Conservation (phyloP, 441 rosid genomes). For the Melastoma candidum region DNA sequence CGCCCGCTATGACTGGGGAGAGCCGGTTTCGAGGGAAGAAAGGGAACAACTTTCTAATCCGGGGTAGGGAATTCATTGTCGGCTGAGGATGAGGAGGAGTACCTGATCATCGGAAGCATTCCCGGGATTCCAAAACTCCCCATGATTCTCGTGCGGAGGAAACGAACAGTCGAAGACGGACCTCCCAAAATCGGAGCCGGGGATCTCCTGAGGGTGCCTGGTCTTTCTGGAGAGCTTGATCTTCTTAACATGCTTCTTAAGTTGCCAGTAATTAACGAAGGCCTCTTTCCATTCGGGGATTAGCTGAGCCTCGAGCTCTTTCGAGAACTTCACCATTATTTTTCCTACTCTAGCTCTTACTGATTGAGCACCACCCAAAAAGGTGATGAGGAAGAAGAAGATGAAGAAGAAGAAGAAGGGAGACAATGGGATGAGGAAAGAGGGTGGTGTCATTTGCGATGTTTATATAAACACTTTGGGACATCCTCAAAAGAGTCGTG, state of each 20-base stretch:
- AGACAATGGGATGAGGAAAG: too few species aligned
- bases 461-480: too few species aligned
- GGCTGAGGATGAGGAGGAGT: constrained; percentile 24
- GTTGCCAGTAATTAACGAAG: constrained; percentile 80
- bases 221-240: constrained; percentile 49
- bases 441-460: too few species aligned
- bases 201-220: constrained; percentile 20
- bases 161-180: constrained; percentile 49
- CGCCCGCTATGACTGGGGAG: too few species aligned
- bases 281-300: constrained; percentile 99
- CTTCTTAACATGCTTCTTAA: constrained; percentile 77
- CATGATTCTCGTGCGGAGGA: constrained; percentile 22
- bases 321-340: constrained; percentile 94
- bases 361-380: not conserved
- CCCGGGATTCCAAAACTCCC: constrained; percentile 11
- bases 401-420: not conserved
- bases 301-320: constrained; percentile 88
- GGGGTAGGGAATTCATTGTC: too few species aligned
- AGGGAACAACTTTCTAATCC: too few species aligned
- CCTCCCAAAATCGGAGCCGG: constrained; percentile 23
- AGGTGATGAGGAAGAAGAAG: constrained; percentile 4
- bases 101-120: constrained; percentile 18
- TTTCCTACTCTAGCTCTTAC: not conserved
- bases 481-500: too few species aligned
- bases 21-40: too few species aligned